phyloP scores from a whole-genome alignment of 805 yeast species.

The Candida tammaniensis region DNA sequence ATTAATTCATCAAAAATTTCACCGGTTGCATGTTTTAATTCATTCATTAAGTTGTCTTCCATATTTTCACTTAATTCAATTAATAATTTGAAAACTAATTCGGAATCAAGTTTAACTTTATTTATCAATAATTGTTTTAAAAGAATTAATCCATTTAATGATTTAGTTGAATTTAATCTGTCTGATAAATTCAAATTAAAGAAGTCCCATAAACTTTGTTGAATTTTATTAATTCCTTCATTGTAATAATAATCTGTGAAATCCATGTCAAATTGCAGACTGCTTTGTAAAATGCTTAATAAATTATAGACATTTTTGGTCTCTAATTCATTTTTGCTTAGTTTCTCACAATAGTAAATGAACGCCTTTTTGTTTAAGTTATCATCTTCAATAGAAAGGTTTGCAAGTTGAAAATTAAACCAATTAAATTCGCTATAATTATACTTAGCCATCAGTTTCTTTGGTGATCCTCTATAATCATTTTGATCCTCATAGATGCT shows the following conservation, averaged over 20 bases:
- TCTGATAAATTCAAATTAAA: constrained; percentile 5
- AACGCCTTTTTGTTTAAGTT: constrained; percentile 8
- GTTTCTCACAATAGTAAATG: constrained; percentile 3
- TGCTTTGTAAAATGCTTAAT: constrained; percentile 17
- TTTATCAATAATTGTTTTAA: constrained; percentile 35
- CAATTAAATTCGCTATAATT: constrained; percentile 35
- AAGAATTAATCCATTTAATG: constrained; percentile 31
- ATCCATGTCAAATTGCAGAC: constrained; percentile 13
- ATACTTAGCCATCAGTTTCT: constrained; percentile 22
- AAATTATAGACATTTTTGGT: constrained; percentile 7
- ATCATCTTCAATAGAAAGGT: constrained; percentile 1
- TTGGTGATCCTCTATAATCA: constrained; percentile 31
- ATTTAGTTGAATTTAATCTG: constrained; percentile 9
- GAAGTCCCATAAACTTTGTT: constrained; percentile 17
- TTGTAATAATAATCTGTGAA: constrained; percentile 15
- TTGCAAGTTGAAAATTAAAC: constrained; percentile 38
- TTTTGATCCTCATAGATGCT: constrained; percentile 39
- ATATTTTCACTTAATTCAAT: constrained; percentile 13
- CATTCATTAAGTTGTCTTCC: constrained; percentile 17
- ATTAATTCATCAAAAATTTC: constrained; percentile 14
- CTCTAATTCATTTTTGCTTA: constrained; percentile 7
- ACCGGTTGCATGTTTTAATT: constrained; percentile 13
- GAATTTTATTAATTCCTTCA: constrained; percentile 17
- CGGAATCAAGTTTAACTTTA: constrained; percentile 17
- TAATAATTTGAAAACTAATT: constrained; percentile 24